These are phyloP conservation scores for Microthyrium microscopicum DNA, from an alignment of 2,329 filamentous ascomycete genomes.

Conservation along the genomic window DNA sequence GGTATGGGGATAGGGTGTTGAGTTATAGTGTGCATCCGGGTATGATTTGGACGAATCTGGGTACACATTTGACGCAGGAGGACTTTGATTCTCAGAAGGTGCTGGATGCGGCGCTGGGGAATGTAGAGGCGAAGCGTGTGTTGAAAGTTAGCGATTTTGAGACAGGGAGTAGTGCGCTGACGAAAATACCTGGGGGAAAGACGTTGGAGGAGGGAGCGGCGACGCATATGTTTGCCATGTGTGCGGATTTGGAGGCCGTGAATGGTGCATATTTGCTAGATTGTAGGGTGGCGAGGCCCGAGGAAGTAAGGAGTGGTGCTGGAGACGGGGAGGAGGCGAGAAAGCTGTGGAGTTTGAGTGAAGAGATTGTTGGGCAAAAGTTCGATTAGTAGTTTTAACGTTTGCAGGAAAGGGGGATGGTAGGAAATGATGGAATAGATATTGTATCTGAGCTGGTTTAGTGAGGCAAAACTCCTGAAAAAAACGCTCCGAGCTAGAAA, in stretches of 20 bases:
- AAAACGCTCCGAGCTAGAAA: too few relatives aligned
- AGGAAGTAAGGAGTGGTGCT: slow-evolving; percentile 2
- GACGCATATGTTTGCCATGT: too few relatives aligned
- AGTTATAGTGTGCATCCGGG: slow-evolving; percentile 8
- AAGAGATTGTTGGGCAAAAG: slow-evolving; percentile 8
- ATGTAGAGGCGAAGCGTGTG: too few relatives aligned
- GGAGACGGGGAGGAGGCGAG: slow-evolving; percentile 2
- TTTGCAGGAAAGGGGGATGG: neutral
- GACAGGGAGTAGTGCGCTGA: too few relatives aligned
- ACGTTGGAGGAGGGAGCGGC: too few relatives aligned
- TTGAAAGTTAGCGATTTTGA: too few relatives aligned
- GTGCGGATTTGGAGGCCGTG: too few relatives aligned
- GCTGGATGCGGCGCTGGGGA: neutral
- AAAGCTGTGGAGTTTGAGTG: slow-evolving; percentile 9
- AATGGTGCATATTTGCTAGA: slow-evolving; percentile 7
- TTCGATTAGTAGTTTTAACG: slow-evolving; percentile 3
- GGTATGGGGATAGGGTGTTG: slow-evolving; percentile 6
- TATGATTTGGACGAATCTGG: slow-evolving; percentile 4
- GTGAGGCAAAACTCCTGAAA: too few relatives aligned
- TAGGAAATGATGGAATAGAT: too few relatives aligned
- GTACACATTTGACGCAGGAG: neutral
- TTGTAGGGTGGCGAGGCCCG: neutral
- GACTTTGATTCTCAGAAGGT: neutral
- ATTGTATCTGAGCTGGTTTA: too few relatives aligned
- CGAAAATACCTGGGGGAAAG: too few relatives aligned